Conservation (phyloP, 2,329 filamentous ascomycete species). For the Diaporthe vexans region DNA sequence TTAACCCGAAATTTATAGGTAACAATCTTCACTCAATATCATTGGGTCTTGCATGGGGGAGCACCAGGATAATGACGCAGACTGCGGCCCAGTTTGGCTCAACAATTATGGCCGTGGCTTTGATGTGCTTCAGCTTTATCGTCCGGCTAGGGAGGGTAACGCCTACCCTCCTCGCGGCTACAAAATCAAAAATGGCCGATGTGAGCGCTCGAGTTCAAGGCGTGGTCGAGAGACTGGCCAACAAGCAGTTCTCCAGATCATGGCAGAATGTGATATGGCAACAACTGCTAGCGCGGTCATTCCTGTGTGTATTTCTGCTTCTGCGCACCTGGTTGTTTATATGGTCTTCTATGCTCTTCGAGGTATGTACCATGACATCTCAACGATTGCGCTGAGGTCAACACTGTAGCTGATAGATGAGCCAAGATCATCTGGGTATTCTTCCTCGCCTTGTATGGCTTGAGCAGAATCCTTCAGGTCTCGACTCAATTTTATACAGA, state of each 20-base stretch:
- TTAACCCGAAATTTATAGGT: background rate
- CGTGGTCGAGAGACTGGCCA: background rate
- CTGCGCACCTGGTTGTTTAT: background rate
- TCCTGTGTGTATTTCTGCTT: background rate
- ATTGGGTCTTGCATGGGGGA: background rate
- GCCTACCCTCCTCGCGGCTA: background rate
- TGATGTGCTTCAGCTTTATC: background rate
- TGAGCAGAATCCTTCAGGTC: constrained; percentile 1
- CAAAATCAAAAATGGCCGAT: background rate
- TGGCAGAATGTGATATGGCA: background rate
- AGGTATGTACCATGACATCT: background rate
- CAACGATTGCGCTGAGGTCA: background rate
- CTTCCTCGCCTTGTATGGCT: background rate
- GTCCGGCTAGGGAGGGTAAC: background rate
- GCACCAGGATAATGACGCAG: background rate
- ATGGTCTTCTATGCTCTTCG: constrained; percentile 4
- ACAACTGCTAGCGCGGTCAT: background rate
- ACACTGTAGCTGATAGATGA: background rate
- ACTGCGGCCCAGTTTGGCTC: constrained; percentile 11
- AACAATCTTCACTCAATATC: background rate
- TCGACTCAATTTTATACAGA: background rate
- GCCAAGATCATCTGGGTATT: background rate
- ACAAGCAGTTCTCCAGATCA: background rate
- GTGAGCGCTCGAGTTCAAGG: background rate
- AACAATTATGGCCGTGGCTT: background rate